Percentiles rank a stretch among this genome's conserved stretches.
Evolutionary conservation across 176 grass and related monocot species (phyloP).

Genomic region (Oryza meridionalis): DNA sequence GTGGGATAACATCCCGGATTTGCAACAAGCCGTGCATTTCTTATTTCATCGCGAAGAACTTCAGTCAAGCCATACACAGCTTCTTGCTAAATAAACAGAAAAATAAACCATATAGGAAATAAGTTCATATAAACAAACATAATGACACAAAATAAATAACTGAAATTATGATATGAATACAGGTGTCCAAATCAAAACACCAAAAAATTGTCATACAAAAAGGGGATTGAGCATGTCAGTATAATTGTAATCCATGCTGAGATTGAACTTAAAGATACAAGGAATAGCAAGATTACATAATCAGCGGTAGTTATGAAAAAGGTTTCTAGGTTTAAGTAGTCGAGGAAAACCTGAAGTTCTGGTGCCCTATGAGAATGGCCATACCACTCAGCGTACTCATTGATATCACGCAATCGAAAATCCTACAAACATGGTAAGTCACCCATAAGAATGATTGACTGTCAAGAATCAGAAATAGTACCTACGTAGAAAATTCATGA

Average conservation of each 20-base stretch:
- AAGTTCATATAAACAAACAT: constrained; percentile 35
- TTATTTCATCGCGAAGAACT: constrained; percentile 75
- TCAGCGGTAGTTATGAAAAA: constrained; percentile 1
- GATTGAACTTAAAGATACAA: neutral
- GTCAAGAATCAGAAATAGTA: constrained; percentile 1
- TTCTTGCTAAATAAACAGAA: constrained; percentile 60
- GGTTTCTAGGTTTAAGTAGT: constrained; percentile 15
- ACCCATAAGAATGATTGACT: constrained; percentile 3
- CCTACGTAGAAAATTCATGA: neutral
- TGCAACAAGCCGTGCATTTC: constrained; percentile 77
- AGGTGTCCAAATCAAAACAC: constrained; percentile 11
- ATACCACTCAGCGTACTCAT: constrained; percentile 95
- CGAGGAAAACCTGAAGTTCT: constrained; percentile 69
- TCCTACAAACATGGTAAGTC: constrained; percentile 57
- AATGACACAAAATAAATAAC: constrained; percentile 16
- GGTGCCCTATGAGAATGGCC: constrained; percentile 91
- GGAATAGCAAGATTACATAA: neutral
- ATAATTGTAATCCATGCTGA: neutral
- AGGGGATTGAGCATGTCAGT: neutral
- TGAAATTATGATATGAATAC: neutral
- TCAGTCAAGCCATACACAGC: constrained; percentile 95
- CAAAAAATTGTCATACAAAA: constrained; percentile 3
- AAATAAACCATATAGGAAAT: constrained; percentile 16
- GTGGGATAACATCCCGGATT: constrained; percentile 99
- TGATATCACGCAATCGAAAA: constrained; percentile 75